These are phyloP conservation scores for Ganoderma leucocontextum DNA, from an alignment of 1,284 basidiomycete species.

Conservation along the genomic window DNA sequence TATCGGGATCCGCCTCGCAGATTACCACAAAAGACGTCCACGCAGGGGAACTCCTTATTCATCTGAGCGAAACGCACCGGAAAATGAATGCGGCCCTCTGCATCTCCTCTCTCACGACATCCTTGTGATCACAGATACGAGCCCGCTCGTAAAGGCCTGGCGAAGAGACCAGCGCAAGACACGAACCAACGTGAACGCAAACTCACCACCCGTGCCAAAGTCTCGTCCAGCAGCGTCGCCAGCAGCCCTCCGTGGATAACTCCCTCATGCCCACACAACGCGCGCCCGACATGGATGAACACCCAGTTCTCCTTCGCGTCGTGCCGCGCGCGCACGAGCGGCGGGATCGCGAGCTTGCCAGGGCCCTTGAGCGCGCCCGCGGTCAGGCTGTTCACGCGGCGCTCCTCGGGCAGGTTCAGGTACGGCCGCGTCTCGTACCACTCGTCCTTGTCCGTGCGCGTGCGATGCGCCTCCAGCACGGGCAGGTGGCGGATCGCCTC, in stretches of 20 bases:
- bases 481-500: slow-evolving; percentile 71
- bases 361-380: slow-evolving; percentile 88
- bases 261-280: slow-evolving; percentile 92
- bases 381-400: slow-evolving; percentile 82
- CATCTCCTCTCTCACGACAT: no score
- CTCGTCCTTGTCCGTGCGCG: slow-evolving; percentile 54
- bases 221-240: slow-evolving; percentile 91
- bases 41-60: no score
- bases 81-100: no score
- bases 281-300: slow-evolving; percentile 85
- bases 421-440: slow-evolving; percentile 89
- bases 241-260: slow-evolving; percentile 94
- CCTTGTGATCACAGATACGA: no score
- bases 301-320: slow-evolving; percentile 80
- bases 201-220: slow-evolving; percentile 82
- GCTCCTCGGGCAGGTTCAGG: slow-evolving; percentile 69
- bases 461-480: slow-evolving; percentile 61
- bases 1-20: no score
- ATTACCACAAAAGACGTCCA: no score
- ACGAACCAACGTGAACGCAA: slow-evolving; percentile 10
- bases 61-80: no score
- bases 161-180: no score
- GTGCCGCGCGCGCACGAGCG: slow-evolving; percentile 75
- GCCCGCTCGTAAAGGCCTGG: no score
- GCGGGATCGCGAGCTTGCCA: slow-evolving; percentile 81